These are phyloP conservation scores for Colletotrichum shisoi DNA, from an alignment of 2,329 filamentous ascomycete genomes.

Conservation along the genomic window DNA sequence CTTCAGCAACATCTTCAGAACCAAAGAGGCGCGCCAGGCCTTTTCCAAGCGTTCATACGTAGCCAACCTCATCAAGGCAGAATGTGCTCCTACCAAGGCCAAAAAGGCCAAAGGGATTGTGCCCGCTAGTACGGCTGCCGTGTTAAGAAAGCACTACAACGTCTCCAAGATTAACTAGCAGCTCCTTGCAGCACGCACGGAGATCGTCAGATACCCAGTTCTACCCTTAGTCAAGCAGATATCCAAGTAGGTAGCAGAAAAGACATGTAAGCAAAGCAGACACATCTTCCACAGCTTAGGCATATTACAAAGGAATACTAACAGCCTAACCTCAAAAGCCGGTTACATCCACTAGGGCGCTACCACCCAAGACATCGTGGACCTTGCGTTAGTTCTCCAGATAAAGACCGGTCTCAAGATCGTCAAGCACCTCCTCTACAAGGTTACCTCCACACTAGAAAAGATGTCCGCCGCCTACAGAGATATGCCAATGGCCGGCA, in stretches of 20 bases:
- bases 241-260: slow-evolving; percentile 49
- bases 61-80: slow-evolving; percentile 58
- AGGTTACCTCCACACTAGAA: slow-evolving; percentile 54
- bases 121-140: slow-evolving; percentile 49
- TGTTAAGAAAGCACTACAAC: slow-evolving; percentile 49
- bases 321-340: slow-evolving; percentile 14
- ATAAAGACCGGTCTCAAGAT: slow-evolving; percentile 60
- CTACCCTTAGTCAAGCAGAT: slow-evolving; percentile 60
- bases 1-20: slow-evolving; percentile 61
- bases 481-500: slow-evolving; percentile 64
- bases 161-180: slow-evolving; percentile 41
- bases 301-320: neutral
- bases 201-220: slow-evolving; percentile 64
- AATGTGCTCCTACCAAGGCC: slow-evolving; percentile 60
- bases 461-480: slow-evolving; percentile 55
- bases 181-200: slow-evolving; percentile 57
- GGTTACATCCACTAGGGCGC: slow-evolving; percentile 65
- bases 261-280: slow-evolving; percentile 42
- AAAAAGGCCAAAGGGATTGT: slow-evolving; percentile 59
- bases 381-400: slow-evolving; percentile 61
- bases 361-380: slow-evolving; percentile 68
- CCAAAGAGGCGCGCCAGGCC: slow-evolving; percentile 58
- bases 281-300: neutral
- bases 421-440: slow-evolving; percentile 54
- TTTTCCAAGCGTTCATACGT: slow-evolving; percentile 61